A percentile compares a stretch with the other conserved stretches of the same genome.
These are phyloP conservation scores for Pseudogymnoascus sp. DNA, from an alignment of 2,329 filamentous ascomycete genomes.

Conservation along the genomic window DNA sequence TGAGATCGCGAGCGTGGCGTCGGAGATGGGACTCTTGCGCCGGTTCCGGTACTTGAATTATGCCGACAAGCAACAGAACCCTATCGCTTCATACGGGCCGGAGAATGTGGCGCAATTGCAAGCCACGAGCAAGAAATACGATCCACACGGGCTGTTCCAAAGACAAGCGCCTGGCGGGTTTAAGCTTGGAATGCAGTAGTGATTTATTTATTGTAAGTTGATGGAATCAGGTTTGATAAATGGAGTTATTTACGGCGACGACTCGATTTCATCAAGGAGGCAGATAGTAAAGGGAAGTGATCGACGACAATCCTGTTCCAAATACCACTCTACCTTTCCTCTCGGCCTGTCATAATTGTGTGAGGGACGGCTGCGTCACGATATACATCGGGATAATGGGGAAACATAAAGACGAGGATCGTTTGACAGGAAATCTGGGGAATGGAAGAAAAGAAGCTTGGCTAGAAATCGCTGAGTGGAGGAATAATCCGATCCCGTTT, in stretches of 20 bases:
- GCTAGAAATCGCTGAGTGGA: not conserved
- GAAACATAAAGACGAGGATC: not conserved
- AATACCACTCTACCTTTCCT: not conserved
- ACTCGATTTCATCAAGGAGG: not conserved
- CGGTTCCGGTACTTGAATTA: slow-evolving; percentile 15
- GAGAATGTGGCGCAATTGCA: slow-evolving; percentile 32
- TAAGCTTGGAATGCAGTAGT: slow-evolving; percentile 16
- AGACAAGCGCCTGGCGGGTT: slow-evolving; percentile 22
- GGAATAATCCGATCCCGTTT: not conserved
- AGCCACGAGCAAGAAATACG: slow-evolving; percentile 29
- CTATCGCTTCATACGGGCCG: slow-evolving; percentile 31
- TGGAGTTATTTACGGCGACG: not conserved
- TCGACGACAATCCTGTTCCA: not conserved
- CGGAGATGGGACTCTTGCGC: slow-evolving; percentile 9
- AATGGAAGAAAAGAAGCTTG: not conserved
- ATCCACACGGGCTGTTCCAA: slow-evolving; percentile 28
- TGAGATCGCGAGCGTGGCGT: not conserved
- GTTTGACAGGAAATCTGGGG: not conserved
- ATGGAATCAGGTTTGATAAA: not conserved
- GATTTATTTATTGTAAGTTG: not conserved
- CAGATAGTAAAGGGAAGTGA: too few relatives aligned
- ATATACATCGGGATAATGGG: not conserved
- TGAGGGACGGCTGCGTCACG: not conserved
- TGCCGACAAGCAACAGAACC: slow-evolving; percentile 9
- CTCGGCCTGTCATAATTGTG: not conserved